phyloP scores from a whole-genome alignment of 2,329 filamentous ascomycete species.

The Hypoxylon rubiginosum region DNA sequence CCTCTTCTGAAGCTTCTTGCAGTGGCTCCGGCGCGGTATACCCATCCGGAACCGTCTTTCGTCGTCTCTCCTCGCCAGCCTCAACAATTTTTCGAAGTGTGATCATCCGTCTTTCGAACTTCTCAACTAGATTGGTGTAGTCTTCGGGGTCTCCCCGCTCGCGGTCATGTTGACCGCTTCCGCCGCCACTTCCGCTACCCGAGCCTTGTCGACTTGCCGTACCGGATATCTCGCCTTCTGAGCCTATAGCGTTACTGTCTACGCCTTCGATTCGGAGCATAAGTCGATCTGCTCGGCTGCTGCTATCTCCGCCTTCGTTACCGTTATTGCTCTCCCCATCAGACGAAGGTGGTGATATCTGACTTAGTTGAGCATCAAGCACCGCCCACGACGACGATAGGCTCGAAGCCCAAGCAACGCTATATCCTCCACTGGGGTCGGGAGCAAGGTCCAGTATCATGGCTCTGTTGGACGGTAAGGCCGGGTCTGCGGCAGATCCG shows the following conservation, averaged over 20 bases:
- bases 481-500: slow-evolving; percentile 48
- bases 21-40: slow-evolving; percentile 12
- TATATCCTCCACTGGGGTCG: slow-evolving; percentile 59
- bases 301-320: slow-evolving; percentile 46
- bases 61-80: slow-evolving; percentile 62
- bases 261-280: slow-evolving; percentile 75
- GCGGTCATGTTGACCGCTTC: slow-evolving; percentile 45
- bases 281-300: slow-evolving; percentile 57
- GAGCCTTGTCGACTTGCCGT: slow-evolving; percentile 48
- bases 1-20: slow-evolving; percentile 11
- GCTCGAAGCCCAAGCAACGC: slow-evolving; percentile 77
- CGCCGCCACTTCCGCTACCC: slow-evolving; percentile 51
- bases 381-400: slow-evolving; percentile 80
- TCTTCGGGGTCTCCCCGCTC: slow-evolving; percentile 57
- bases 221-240: slow-evolving; percentile 53
- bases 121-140: slow-evolving; percentile 65
- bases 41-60: slow-evolving; percentile 48
- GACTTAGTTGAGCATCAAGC: slow-evolving; percentile 61
- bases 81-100: slow-evolving; percentile 67
- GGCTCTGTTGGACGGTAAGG: slow-evolving; percentile 56
- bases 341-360: slow-evolving; percentile 54
- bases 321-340: slow-evolving; percentile 52
- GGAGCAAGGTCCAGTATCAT: slow-evolving; percentile 69
- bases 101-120: slow-evolving; percentile 70
- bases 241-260: slow-evolving; percentile 52